Evolutionary conservation across 1,284 basidiomycete genomes (phyloP).

Genomic region (Ganoderma leucocontextum): DNA sequence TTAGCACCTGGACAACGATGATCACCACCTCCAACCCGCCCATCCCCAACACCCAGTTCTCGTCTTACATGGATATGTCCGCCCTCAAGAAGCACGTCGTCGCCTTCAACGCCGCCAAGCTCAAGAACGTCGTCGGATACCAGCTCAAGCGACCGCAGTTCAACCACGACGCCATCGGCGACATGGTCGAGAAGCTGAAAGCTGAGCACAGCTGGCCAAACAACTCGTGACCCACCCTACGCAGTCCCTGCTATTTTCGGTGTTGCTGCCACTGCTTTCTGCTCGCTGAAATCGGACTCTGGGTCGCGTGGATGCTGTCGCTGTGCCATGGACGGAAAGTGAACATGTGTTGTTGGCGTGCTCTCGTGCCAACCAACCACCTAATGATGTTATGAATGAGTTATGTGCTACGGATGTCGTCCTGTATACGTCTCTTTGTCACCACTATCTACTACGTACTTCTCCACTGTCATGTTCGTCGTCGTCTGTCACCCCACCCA

Average conservation of each 20-base stretch:
- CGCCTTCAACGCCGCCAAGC: constrained; percentile 71
- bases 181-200: constrained; percentile 83
- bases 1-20: constrained; percentile 88
- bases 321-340: constrained; percentile 5
- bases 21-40: constrained; percentile 77
- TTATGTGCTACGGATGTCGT: constrained; percentile 29
- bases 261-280: not conserved
- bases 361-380: constrained; percentile 6
- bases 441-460: constrained; percentile 21
- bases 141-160: constrained; percentile 70
- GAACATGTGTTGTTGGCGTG: not conserved
- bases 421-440: constrained; percentile 13
- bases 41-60: constrained; percentile 78
- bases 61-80: constrained; percentile 85
- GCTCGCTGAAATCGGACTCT: constrained; percentile 4
- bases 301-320: constrained; percentile 3
- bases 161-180: constrained; percentile 68
- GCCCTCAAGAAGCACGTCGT: constrained; percentile 71
- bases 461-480: constrained; percentile 7
- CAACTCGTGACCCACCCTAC: constrained; percentile 32
- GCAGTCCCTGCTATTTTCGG: not conserved
- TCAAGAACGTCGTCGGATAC: constrained; percentile 81
- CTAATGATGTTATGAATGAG: constrained; percentile 35
- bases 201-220: constrained; percentile 79
- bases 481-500: not conserved